These are phyloP conservation scores for Pseudoneurospora amorphoporcata DNA, from an alignment of 495 filamentous ascomycete species.

Conservation along the genomic window DNA sequence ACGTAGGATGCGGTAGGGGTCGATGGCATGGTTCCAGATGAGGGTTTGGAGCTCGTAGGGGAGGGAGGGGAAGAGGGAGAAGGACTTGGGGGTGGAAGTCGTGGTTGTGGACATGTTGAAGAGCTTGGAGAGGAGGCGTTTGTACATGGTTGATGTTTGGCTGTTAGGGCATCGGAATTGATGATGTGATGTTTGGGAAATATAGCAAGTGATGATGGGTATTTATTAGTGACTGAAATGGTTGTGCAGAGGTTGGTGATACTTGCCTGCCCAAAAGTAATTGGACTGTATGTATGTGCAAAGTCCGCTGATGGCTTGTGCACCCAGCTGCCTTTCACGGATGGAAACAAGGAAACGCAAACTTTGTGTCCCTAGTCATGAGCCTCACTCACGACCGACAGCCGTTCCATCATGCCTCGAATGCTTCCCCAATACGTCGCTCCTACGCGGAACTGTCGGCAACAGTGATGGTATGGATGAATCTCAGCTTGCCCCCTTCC, in stretches of 20 bases:
- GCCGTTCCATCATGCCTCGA: not conserved
- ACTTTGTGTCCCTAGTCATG: not conserved
- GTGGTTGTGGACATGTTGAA: not conserved
- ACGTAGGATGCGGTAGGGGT: not conserved
- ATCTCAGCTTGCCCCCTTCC: slow-evolving; percentile 32
- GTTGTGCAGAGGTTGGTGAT: not conserved
- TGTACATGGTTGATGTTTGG: not conserved
- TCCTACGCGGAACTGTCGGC: not conserved
- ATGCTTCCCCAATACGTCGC: not conserved
- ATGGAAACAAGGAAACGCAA: not conserved
- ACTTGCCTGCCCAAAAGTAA: not conserved
- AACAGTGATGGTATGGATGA: slow-evolving; percentile 33
- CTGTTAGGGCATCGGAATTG: not conserved
- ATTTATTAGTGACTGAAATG: not conserved
- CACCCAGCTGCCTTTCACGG: not conserved
- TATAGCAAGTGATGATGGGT: not conserved
- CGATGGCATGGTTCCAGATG: not conserved
- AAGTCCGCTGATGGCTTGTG: not conserved
- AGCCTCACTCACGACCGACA: not conserved
- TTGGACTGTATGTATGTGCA: not conserved
- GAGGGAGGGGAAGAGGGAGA: not conserved
- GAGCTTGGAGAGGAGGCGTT: not conserved
- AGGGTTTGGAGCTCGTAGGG: not conserved
- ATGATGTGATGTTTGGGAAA: not conserved
- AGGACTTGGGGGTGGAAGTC: not conserved